Base-by-base conservation (phyloP, 345 rosid species). In the Litchi chinensis region DNA sequence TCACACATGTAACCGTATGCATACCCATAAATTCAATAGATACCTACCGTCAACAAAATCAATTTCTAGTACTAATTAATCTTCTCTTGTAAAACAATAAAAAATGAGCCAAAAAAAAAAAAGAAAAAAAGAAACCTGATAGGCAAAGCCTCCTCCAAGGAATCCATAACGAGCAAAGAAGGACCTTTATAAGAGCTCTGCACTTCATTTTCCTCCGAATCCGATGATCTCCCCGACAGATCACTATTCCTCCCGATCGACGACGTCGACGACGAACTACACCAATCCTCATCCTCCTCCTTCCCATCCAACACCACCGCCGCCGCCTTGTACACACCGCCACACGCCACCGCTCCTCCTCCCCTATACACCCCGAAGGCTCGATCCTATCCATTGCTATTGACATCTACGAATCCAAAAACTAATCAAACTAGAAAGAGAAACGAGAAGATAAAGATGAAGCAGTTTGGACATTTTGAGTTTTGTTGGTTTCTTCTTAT, bases 201-300 rank as follows among this genome's bases (percentile, higher is more conserved):
- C 10, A 85, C 93, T 82, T 91, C 97, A 81, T 82, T 81, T 24
- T 87, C 91, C 64, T 76, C 84, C 32, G 74, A 8, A 8, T 77
- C 88, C 63, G 86, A 82, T 15, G 88, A 80, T 75, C 82, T 69
- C 7, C 77, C 84, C 16, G 84, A 76, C 18, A 66, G 83, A 75
- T 89, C 94, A 65, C 94, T 91, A 48, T 89, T 82, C 77, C 68
- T 88, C 18, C 97, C 93, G 65, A 91, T 89, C 54, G 94, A 92
- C 21, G 94, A 90, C 44, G 77, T 67, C 3, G 93, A 84, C 41
- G 89, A 83, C 13, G 87, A 83, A 60, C 74, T 79, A 54, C 75
- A 74, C 72, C 80, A 59, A 50, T 79, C 81, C 16, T 70, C 62
- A 10, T 66, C 78, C 32, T 78, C 87, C 63, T 43, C 85, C 28